Base-by-base conservation (phyloP, 129 eudicot species). In the Dittrichia graveolens region DNA sequence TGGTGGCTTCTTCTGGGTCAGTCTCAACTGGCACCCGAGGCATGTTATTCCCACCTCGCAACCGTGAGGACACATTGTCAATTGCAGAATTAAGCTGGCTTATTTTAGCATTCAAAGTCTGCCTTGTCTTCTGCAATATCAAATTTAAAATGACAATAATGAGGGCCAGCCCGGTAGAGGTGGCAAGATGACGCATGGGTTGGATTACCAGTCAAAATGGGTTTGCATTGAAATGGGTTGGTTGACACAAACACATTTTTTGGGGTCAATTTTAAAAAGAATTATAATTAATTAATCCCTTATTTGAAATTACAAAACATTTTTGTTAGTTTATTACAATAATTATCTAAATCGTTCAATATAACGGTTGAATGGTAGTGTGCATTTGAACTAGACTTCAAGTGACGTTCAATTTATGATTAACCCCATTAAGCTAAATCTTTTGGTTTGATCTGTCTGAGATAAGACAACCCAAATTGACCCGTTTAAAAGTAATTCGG, bases 11-110 rank as follows among this genome's bases (percentile, higher is more conserved):
- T 74, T 89, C 96, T 5, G 89, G 80, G 69, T 87, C 96, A 4
- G 85, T 68, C 74, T 89, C 88, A 74, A 85, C 80, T 5, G 98
- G 89, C 18, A 81, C 85, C 37, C 45, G 80, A 5, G 94, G 84
- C 76, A 65, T 66, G 42, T 81, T 86, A 7, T 79, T 81, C 61
- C 95, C 90, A 42, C 96, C 98, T 40, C 93, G 81, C 81, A 92
- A 77, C 53, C 95, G 86, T 34, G 91, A 69, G 0, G 95, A 78
- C 61, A 92, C 98, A 6, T 89, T 89, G 88, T 92, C 98, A 66
- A 92, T 92, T 19, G 96, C 98, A 34, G 94, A 79, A 78, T 89
- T 92, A 16, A 92, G 96, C 78, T 92, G 98, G 69, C 83, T 71
- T 41, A 92, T 83, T 79, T 87, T 92, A n/a, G 89, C 79, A 83